phyloP scores from a whole-genome alignment of 1,284 basidiomycete genomes.

The Cystobasidiaceae sp. region DNA sequence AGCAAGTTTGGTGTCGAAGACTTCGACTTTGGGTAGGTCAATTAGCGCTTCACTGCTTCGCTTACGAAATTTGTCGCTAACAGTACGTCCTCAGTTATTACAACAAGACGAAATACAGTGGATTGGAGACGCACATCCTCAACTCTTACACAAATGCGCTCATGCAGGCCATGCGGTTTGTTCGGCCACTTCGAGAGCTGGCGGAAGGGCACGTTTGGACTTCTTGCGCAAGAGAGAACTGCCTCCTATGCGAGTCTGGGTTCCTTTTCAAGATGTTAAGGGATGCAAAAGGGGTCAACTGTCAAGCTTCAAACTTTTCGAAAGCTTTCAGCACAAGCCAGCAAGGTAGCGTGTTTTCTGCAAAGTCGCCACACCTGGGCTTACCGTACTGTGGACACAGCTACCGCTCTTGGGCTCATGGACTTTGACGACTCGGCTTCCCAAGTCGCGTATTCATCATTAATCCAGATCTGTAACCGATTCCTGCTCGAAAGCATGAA shows the following conservation, averaged over 20 bases:
- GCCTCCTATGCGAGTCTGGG: constrained; percentile 89
- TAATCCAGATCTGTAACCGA: constrained; percentile 91
- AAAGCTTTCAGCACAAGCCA: constrained; percentile 73
- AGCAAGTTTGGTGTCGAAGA: constrained; percentile 99
- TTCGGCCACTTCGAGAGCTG: constrained; percentile 66
- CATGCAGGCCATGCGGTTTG: constrained; percentile 84
- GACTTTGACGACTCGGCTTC: constrained; percentile 76
- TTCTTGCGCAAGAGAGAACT: constrained; percentile 80
- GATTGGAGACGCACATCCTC: constrained; percentile 92
- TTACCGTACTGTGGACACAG: constrained; percentile 53
- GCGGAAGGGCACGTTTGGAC: constrained; percentile 88
- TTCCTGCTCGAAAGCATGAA: constrained; percentile 80
- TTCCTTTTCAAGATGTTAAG: constrained; percentile 94
- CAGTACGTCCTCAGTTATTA: constrained; percentile 61
- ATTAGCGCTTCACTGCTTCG: neutral
- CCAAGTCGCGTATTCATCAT: constrained; percentile 64
- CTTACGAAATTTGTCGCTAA: neutral
- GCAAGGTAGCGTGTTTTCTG: constrained; percentile 56
- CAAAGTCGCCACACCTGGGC: constrained; percentile 9
- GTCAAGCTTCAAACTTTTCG: constrained; percentile 94
- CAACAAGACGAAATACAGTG: constrained; percentile 82
- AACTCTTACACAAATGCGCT: constrained; percentile 96
- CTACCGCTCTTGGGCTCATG: constrained; percentile 79
- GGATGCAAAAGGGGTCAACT: constrained; percentile 88
- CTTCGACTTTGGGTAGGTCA: constrained; percentile 84